Evolutionary conservation across 208 protist species (phyloP).

Genomic region (Wallacemonas sp.): DNA sequence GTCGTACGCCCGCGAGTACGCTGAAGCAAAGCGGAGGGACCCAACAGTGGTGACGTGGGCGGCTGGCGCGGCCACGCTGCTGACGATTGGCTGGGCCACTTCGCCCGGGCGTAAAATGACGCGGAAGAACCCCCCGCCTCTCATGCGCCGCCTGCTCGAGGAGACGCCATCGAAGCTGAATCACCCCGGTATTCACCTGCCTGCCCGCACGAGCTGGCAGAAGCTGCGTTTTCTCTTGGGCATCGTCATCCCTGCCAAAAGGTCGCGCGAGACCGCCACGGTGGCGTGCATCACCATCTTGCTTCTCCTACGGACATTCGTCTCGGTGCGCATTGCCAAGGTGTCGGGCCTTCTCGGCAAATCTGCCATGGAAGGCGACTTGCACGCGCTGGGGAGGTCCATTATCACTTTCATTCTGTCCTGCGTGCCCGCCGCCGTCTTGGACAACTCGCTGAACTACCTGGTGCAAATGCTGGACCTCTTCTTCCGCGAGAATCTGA

Average conservation of each 20-base stretch:
- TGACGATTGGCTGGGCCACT: slow-evolving; percentile 25
- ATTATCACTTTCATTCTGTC: slow-evolving; percentile 34
- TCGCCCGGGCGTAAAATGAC: slow-evolving; percentile 14
- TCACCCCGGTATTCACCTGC: not conserved
- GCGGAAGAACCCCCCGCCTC: not conserved
- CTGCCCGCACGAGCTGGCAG: not conserved
- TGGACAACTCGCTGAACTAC: slow-evolving; percentile 65
- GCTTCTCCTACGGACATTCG: slow-evolving; percentile 41
- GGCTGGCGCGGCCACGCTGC: slow-evolving; percentile 27
- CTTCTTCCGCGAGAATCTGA: slow-evolving; percentile 62
- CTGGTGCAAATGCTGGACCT: slow-evolving; percentile 49
- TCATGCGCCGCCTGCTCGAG: not conserved
- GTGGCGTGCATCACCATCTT: slow-evolving; percentile 39
- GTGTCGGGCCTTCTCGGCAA: slow-evolving; percentile 29
- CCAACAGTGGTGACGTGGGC: slow-evolving; percentile 33
- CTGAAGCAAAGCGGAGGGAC: slow-evolving; percentile 22
- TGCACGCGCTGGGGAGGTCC: slow-evolving; percentile 19
- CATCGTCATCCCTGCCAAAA: slow-evolving; percentile 44
- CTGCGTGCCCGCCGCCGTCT: slow-evolving; percentile 45
- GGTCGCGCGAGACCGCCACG: slow-evolving; percentile 33
- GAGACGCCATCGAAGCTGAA: not conserved
- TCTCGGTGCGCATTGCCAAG: slow-evolving; percentile 41
- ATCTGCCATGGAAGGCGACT: slow-evolving; percentile 36
- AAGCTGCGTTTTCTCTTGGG: slow-evolving; percentile 41
- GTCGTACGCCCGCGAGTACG: slow-evolving; percentile 34